A percentile compares a stretch with the other conserved stretches of the same genome.
These are phyloP conservation scores for Barnettozyma sucrosica DNA, from an alignment of 805 yeast genomes.

Conservation along the genomic window DNA sequence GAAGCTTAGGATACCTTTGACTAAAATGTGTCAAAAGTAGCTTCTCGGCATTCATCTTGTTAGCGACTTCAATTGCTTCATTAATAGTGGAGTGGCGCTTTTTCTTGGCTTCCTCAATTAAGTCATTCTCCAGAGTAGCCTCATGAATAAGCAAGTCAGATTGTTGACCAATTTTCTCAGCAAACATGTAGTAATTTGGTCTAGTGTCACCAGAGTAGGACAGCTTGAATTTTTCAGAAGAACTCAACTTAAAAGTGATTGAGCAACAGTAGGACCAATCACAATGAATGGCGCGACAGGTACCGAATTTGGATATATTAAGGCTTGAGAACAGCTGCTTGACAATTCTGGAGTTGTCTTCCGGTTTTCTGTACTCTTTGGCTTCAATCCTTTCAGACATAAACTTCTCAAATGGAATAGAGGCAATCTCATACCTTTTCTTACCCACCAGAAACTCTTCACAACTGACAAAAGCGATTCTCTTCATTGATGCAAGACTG, in stretches of 20 bases:
- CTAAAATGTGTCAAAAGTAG: conserved; percentile 87
- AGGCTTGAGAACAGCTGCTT: conserved; percentile 35
- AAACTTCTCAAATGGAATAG: conserved; percentile 25
- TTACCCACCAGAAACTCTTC: conserved; percentile 47
- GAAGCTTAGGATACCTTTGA: conserved; percentile 72
- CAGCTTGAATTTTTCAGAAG: conserved; percentile 45
- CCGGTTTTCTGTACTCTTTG: background rate
- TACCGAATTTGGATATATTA: conserved; percentile 39
- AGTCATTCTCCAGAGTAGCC: conserved; percentile 81
- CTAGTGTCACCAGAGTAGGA: conserved; percentile 95
- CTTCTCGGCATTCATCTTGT: conserved; percentile 64
- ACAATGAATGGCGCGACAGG: conserved; percentile 83
- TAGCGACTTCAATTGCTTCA: conserved; percentile 73
- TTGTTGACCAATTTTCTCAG: conserved; percentile 50
- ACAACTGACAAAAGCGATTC: conserved; percentile 51
- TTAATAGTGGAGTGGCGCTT: conserved; percentile 86
- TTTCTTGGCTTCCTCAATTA: conserved; percentile 67
- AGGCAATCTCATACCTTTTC: conserved; percentile 28
- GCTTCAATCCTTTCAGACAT: background rate
- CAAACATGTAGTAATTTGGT: conserved; percentile 59
- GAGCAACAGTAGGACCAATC: conserved; percentile 69
- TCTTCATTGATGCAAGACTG: conserved; percentile 28
- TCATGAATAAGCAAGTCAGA: conserved; percentile 86
- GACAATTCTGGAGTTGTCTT: conserved; percentile 26
- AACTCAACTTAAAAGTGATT: conserved; percentile 38